Evolutionary conservation across 106 monocot genomes (phyloP).

Genomic region (Amphibolis antarctica): DNA sequence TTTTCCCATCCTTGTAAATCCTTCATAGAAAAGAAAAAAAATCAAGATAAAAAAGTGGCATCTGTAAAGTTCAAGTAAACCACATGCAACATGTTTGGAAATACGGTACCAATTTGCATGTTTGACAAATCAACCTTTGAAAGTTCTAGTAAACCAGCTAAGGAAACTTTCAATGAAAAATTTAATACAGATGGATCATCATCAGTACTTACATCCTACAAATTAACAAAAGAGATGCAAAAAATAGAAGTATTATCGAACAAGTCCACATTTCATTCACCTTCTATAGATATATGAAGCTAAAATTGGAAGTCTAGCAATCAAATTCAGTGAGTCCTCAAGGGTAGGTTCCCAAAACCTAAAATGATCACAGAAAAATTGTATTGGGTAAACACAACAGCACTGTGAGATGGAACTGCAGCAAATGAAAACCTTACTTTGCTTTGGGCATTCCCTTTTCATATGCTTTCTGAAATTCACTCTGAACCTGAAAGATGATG

Average conservation of each 20-base stretch:
- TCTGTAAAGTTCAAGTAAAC: no score
- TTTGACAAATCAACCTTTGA: neutral
- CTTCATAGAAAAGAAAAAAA: conserved; percentile 24
- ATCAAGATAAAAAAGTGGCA: neutral
- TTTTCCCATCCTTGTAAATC: conserved; percentile 64
- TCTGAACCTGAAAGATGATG: conserved; percentile 33
- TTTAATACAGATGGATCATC: neutral
- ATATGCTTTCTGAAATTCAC: conserved; percentile 95
- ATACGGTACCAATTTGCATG: neutral
- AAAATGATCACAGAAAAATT: neutral
- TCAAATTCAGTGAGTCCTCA: conserved; percentile 85
- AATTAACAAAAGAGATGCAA: neutral
- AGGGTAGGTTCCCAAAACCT: conserved; percentile 99
- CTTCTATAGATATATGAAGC: conserved; percentile 90
- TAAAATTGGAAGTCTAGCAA: conserved; percentile 70
- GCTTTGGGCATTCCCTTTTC: conserved; percentile 76
- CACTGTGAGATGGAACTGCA: neutral
- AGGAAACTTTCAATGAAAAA: neutral
- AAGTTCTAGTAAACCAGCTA: neutral
- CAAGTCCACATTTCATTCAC: conserved; percentile 18
- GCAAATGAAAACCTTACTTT: conserved; percentile 18
- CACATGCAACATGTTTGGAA: no score
- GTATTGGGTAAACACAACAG: neutral
- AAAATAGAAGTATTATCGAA: neutral
- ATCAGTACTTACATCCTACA: neutral